Evolutionary conservation across 2,329 filamentous ascomycete species (phyloP), one percentile per base, ranked within the genome.

Genomic region (Cladosporium cucumerinum): DNA sequence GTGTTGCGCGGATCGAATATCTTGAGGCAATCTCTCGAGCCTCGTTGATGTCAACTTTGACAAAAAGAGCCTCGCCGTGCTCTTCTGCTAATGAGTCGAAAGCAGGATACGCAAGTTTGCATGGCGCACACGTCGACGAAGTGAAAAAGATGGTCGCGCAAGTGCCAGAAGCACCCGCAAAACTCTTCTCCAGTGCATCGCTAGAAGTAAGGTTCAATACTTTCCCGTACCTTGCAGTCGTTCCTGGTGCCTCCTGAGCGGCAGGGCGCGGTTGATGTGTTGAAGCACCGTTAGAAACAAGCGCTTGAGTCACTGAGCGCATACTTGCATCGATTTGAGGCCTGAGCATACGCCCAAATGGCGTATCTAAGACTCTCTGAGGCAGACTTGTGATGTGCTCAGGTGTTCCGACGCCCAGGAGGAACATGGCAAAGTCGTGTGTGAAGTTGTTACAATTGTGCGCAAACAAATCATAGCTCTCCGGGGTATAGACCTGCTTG

Each of bases 371-470:
- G 10, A 98, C 93, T 0, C 89, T 90, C 72, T 93, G 85, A 0
- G 94, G 94, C 74, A 98, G 88, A 69, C 89, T 92, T 32, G 87
- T 85, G 69, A 99, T 98, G 72, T 96, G 88, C 1, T 88, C 85
- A 0, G 95, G 95, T 66, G 98, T 98, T 2, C 92, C 91, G 70
- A 88, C 90, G 25, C 95, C 94, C 0, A 97, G 82, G 0, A 98
- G 82, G 68, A 98, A 98, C 77, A 91, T 95, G 68, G 92, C 83
- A 69, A 98, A 89, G 67, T 97, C 93, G 73, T 98, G 94, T 3
- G 91, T 92, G 78, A 98, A 99, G 77, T 97, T 97, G 80, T 98
- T 99, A 81, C 94, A 98, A 75, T 99, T 99, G 78, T 97, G 93
- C 30, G 86, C 71, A 80, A 91, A 97, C 5, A 97, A 81, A 74